Conservation (phyloP, 2,329 filamentous ascomycete species). For the Acrocalymma vagum region DNA sequence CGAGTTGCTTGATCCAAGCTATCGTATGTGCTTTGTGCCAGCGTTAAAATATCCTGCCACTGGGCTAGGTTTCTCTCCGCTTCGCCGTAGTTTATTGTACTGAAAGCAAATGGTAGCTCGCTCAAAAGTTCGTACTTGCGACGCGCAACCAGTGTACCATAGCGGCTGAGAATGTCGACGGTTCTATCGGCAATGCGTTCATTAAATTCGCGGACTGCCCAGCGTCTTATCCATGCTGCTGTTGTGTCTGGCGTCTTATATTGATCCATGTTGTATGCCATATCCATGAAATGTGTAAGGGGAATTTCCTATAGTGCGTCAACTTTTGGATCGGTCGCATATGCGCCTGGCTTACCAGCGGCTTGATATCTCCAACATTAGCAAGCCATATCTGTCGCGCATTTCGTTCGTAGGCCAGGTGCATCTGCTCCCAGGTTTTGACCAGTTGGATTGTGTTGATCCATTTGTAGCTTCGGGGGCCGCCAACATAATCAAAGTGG, state of each 20-base stretch:
- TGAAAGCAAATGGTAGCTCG: constrained; percentile 1
- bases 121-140: constrained; percentile 8
- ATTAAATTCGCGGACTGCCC: constrained; percentile 5
- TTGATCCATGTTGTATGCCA: constrained; percentile 7
- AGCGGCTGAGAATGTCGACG: constrained; percentile 4
- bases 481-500: constrained; percentile 16
- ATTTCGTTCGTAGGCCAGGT: constrained; percentile 4
- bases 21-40: neutral
- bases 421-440: constrained; percentile 6
- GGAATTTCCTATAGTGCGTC: constrained; percentile 11
- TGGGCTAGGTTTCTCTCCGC: neutral
- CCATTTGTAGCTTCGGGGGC: constrained; percentile 14
- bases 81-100: constrained; percentile 7
- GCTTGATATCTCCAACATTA: constrained; percentile 16
- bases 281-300: constrained; percentile 12
- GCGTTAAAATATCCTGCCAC: constrained; percentile 3
- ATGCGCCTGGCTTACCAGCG: constrained; percentile 5
- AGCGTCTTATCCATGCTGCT: constrained; percentile 1
- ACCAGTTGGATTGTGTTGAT: constrained; percentile 11
- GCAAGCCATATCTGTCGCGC: constrained; percentile 13
- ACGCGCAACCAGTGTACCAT: constrained; percentile 3
- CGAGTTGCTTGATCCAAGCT: constrained; percentile 52
- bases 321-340: no score
- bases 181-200: neutral
- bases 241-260: neutral